These are phyloP conservation scores for Talaromyces nanjingensis DNA, from an alignment of 495 filamentous ascomycete genomes.

Conservation along the genomic window DNA sequence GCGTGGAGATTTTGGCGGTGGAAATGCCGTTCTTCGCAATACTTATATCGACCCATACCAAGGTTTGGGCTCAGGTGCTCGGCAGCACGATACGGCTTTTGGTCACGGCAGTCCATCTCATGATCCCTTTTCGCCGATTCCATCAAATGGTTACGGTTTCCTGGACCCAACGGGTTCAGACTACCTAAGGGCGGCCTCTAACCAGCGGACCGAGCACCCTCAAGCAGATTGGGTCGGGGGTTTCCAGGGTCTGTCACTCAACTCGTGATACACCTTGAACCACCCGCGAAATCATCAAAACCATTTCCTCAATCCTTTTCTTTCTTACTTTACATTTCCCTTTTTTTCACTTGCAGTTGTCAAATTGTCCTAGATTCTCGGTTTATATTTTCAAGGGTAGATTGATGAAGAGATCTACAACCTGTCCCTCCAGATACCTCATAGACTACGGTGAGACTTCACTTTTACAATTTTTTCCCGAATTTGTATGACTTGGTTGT, in stretches of 20 bases:
- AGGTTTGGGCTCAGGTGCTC: constrained; percentile 24
- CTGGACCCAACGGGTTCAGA: constrained; percentile 32
- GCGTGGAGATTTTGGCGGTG: constrained; percentile 19
- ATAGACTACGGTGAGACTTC: constrained; percentile 24
- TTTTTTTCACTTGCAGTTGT: constrained; percentile 5
- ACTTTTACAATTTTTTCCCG: constrained; percentile 10
- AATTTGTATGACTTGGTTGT: not conserved
- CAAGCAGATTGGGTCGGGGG: constrained; percentile 37
- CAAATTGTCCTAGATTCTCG: constrained; percentile 9
- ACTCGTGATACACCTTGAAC: constrained; percentile 24
- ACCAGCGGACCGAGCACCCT: constrained; percentile 29
- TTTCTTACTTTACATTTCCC: constrained; percentile 4
- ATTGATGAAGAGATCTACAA: constrained; percentile 18
- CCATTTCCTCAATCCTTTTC: not conserved
- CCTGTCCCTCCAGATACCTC: constrained; percentile 26
- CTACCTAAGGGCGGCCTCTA: constrained; percentile 19
- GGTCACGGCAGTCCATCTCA: constrained; percentile 10
- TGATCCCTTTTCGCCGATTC: constrained; percentile 33
- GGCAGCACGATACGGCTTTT: constrained; percentile 23
- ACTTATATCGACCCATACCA: constrained; percentile 34
- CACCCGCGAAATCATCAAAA: not conserved
- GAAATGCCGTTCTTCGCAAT: constrained; percentile 21
- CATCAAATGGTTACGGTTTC: constrained; percentile 22
- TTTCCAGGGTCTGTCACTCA: constrained; percentile 48
- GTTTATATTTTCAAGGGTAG: constrained; percentile 15